A percentile compares a stretch with the other conserved stretches of the same genome.
Conservation (phyloP, 139 green algal genomes). For the Asterochloris erici region DNA sequence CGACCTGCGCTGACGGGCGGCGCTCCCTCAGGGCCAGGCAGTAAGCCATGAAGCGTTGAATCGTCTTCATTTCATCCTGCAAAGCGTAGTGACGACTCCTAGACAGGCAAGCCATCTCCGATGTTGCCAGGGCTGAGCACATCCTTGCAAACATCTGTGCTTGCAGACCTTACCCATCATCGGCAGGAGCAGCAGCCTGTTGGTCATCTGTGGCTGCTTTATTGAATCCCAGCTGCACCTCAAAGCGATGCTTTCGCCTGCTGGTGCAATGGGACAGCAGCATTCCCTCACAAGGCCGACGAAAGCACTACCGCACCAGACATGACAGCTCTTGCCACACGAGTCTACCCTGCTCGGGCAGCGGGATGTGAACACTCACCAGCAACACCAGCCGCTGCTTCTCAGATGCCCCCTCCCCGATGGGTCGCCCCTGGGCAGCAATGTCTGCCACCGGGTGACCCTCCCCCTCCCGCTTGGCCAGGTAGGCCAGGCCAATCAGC, state of each 20-base stretch:
- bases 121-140: too few species aligned
- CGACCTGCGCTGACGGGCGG: slow-evolving; percentile 38
- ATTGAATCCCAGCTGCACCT: too few species aligned
- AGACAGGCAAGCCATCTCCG: too few species aligned
- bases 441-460: slow-evolving; percentile 65
- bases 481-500: slow-evolving; percentile 78
- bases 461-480: slow-evolving; percentile 45
- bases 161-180: too few species aligned
- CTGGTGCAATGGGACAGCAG: not conserved
- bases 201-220: too few species aligned
- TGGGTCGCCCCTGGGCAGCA: slow-evolving; percentile 27
- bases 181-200: too few species aligned
- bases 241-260: too few species aligned
- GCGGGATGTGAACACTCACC: not conserved
- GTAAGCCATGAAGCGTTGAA: slow-evolving; percentile 67
- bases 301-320: not conserved
- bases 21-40: slow-evolving; percentile 67
- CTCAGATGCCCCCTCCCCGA: not conserved
- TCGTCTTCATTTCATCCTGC: slow-evolving; percentile 50
- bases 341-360: not conserved
- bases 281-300: not conserved
- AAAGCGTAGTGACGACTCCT: not conserved
- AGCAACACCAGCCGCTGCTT: slow-evolving; percentile 10
- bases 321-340: not conserved
- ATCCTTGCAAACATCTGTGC: too few species aligned